A percentile compares a stretch with the other conserved stretches of the same genome.
Conservation (phyloP, 345 rosid genomes). For the Linum lewisii region DNA sequence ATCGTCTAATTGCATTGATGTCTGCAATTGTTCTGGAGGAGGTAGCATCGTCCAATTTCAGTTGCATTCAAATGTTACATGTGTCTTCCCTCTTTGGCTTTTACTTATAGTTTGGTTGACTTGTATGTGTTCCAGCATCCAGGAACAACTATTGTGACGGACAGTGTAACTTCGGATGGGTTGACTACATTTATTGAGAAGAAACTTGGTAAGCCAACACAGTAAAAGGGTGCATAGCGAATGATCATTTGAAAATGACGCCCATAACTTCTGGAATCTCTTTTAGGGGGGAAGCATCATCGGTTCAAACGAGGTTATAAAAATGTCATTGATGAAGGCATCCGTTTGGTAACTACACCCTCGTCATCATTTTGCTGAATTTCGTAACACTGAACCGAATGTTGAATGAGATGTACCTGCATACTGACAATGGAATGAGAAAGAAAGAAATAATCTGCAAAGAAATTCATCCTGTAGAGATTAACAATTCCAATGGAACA, state of each 20-base stretch:
- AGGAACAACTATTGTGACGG: slow-evolving; percentile 91
- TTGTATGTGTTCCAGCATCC: slow-evolving; percentile 52
- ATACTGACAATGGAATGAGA: too few species aligned
- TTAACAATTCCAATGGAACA: too few species aligned
- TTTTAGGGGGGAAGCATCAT: slow-evolving; percentile 82
- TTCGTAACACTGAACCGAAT: neutral
- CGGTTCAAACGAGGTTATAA: slow-evolving; percentile 96
- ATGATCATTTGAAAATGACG: slow-evolving; percentile 1
- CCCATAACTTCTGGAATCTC: slow-evolving; percentile 12
- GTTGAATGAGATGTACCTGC: too few species aligned
- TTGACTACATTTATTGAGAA: slow-evolving; percentile 75
- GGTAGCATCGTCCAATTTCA: slow-evolving; percentile 35
- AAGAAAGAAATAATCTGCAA: too few species aligned
- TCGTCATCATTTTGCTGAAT: neutral
- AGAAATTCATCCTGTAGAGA: too few species aligned
- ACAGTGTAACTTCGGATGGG: slow-evolving; percentile 98
- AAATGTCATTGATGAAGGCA: slow-evolving; percentile 95
- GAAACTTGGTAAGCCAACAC: slow-evolving; percentile 61
- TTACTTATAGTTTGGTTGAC: neutral
- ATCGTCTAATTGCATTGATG: slow-evolving; percentile 80
- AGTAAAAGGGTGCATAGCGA: neutral
- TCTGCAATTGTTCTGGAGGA: slow-evolving; percentile 95
- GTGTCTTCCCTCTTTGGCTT: neutral
- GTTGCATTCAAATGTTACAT: slow-evolving; percentile 7
- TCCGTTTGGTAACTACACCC: slow-evolving; percentile 62